Conservation (phyloP, 139 green algal genomes). For the Chlamydomonas applanata region DNA sequence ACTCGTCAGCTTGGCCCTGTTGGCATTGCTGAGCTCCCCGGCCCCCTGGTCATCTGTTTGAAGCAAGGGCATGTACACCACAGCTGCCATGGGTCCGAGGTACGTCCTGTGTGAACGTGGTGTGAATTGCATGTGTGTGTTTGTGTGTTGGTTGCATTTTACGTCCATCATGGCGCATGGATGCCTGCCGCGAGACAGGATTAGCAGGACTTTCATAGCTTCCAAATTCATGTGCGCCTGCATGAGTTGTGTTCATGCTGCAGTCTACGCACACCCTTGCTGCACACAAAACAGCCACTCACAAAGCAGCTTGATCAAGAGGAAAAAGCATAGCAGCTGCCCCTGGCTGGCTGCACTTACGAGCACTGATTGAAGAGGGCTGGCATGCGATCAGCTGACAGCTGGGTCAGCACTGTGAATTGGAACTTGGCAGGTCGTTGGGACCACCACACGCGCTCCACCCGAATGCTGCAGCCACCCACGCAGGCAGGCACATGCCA, state of each 20-base stretch:
- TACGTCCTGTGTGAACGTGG: constrained; percentile 16
- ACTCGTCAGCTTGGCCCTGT: neutral
- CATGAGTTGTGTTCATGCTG: no score
- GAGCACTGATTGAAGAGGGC: constrained; percentile 37
- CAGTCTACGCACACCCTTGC: no score
- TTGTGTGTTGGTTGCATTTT: no score
- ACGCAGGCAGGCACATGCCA: neutral
- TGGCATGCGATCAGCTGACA: constrained; percentile 33
- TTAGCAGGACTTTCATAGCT: no score
- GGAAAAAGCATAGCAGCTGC: neutral
- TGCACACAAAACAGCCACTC: no score
- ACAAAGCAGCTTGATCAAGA: no score
- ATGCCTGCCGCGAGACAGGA: no score
- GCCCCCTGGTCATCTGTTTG: constrained; percentile 7
- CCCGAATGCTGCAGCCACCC: constrained; percentile 21
- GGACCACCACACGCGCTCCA: constrained; percentile 26
- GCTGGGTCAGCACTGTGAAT: constrained; percentile 42
- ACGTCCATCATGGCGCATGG: neutral
- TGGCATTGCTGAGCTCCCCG: neutral
- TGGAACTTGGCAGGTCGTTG: constrained; percentile 4
- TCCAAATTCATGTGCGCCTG: no score
- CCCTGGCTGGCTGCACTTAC: neutral
- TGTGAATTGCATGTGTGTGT: neutral
- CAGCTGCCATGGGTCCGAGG: constrained; percentile 29
- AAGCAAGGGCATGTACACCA: constrained; percentile 32